Percentiles rank a stretch among this genome's conserved stretches.
phyloP scores from a whole-genome alignment of 768 basidiomycete species.

The Pleurotus ostreatus region DNA sequence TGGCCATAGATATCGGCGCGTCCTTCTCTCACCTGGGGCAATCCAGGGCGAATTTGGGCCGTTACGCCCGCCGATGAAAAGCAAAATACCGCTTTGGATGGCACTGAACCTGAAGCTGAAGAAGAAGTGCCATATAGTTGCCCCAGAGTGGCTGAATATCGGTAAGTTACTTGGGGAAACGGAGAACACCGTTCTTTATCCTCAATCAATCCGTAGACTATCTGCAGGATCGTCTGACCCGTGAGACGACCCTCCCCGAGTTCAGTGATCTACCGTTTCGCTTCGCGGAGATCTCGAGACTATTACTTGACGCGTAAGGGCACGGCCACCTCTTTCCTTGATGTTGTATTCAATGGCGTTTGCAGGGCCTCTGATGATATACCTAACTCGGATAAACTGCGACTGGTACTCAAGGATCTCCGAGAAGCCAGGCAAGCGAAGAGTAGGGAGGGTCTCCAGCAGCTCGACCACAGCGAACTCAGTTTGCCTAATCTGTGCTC shows the following conservation, averaged over 20 bases:
- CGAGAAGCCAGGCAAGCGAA: constrained; percentile 95
- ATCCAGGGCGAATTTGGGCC: constrained; percentile 89
- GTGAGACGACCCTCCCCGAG: constrained; percentile 67
- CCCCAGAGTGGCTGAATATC: constrained; percentile 85
- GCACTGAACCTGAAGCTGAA: constrained; percentile 91
- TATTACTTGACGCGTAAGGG: constrained; percentile 87
- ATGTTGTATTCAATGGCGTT: background rate
- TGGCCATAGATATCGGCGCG: constrained; percentile 8
- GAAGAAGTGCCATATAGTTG: constrained; percentile 89
- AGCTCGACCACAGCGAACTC: constrained; percentile 77
- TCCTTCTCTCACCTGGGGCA: constrained; percentile 15
- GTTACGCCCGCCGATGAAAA: constrained; percentile 80
- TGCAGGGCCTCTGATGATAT: constrained; percentile 87
- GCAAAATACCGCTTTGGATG: constrained; percentile 93
- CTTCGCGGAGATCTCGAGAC: constrained; percentile 87
- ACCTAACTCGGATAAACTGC: constrained; percentile 76
- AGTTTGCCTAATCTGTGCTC: constrained; percentile 80
- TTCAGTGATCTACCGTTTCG: constrained; percentile 85
- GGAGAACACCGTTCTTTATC: no score
- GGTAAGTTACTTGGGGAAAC: constrained; percentile 44
- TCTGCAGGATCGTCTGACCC: constrained; percentile 66
- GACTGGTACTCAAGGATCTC: constrained; percentile 87
- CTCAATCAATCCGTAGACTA: constrained; percentile 49
- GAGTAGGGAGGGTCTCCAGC: constrained; percentile 77
- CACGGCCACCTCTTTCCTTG: background rate